Evolutionary conservation across 371 early-diverging fungal genomes (phyloP), one percentile per base, ranked within the genome.

Genomic region (Sporodiniella umbellata): DNA sequence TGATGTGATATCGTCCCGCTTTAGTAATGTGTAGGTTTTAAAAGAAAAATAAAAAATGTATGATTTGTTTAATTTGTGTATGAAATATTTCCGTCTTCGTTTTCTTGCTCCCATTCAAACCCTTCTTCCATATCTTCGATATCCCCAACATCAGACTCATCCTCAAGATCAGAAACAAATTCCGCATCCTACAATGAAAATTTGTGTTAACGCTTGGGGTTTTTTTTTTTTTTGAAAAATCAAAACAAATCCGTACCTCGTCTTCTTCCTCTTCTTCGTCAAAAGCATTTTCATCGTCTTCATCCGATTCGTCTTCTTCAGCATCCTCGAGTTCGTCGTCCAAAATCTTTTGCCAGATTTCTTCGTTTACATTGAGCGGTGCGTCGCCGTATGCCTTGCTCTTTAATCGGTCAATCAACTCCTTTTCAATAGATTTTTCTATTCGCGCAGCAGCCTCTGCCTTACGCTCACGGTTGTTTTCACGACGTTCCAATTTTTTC

Each of bases 361-460:
- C 83, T 72, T 94, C 89, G 59, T 94, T 94, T 59, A 94, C 90
- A 68, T 91, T 90, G 56, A 92, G 64, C 19, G 91, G 94, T 53
- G 88, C 92, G 64, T 97, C 96, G 50, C 89, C 92, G 67, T 91
- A 90, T 5, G 89, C 90, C 62, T 98, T 99, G 68, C 75, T 86
- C 81, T 94, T 92, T 54, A 99, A 78, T 56, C 99, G 82, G 52
- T 93, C 89, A 60, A 99, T 74, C 53, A 99, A 75, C 77, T 99
- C 99, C 79, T 96, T 95, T 63, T 99, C 98, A 60, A 99, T 95
- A 8, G 90, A 79, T 72, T 90, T 87, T 51, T 99, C 99, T 57
- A 99, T 80, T 53, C 94, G 83, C 18, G 99, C 95, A 3, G 95
- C 97, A 2, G 87, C 87, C 60, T 95, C 91, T 4, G 98, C 98